phyloP scores from a whole-genome alignment of 441 rosid species.

The Mallotus repandus region DNA sequence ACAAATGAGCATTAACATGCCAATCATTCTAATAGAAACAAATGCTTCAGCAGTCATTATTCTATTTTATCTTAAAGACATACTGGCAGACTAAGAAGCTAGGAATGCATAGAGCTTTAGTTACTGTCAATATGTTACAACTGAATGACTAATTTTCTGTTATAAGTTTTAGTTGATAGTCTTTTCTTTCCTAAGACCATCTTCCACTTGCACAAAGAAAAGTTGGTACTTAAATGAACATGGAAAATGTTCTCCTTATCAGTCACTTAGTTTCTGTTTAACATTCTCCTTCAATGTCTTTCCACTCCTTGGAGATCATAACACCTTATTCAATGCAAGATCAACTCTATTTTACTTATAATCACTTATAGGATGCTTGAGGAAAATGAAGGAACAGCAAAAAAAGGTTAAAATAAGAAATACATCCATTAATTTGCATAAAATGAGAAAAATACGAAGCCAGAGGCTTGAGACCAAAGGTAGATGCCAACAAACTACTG shows the following conservation, averaged over 20 bases:
- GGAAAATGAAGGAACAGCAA: neutral
- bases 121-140: neutral
- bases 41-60: neutral
- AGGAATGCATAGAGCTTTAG: neutral
- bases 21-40: neutral
- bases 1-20: neutral
- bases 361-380: neutral
- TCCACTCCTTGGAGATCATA: neutral
- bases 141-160: too few relatives aligned
- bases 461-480: neutral
- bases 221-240: neutral
- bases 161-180: neutral
- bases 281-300: neutral
- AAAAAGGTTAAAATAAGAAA: neutral
- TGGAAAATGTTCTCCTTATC: neutral
- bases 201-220: slow-evolving; percentile 1
- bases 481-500: neutral
- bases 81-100: neutral
- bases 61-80: neutral
- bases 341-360: neutral
- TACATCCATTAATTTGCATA: neutral
- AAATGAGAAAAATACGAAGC: neutral
- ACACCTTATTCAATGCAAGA: neutral
- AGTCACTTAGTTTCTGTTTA: neutral
- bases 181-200: neutral